phyloP scores from a whole-genome alignment of 768 basidiomycete species.

The Trametes cinnabarina region DNA sequence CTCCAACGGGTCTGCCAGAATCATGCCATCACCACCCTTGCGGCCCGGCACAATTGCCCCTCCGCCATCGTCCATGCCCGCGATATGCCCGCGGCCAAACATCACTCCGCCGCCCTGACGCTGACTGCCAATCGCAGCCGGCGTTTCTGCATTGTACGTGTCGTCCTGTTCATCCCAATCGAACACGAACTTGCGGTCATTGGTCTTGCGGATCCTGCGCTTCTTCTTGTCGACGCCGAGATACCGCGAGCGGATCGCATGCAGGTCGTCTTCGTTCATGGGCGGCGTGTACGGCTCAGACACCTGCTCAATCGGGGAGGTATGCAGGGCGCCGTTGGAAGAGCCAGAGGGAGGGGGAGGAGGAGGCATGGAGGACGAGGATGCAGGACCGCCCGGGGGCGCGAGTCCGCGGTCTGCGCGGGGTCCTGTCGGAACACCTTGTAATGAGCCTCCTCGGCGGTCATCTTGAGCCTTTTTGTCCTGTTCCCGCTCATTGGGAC shows the following conservation, averaged over 20 bases:
- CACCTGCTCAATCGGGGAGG: constrained; percentile 33
- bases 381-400: constrained; percentile 31
- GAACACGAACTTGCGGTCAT: constrained; percentile 97
- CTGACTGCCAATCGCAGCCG: constrained; percentile 65
- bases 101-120: constrained; percentile 84
- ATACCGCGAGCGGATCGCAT: constrained; percentile 87
- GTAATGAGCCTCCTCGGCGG: constrained; percentile 44
- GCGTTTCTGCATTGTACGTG: constrained; percentile 77
- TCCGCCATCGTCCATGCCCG: constrained; percentile 83
- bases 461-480: constrained; percentile 23
- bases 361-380: constrained; percentile 49
- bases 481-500: constrained; percentile 22
- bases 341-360: constrained; percentile 35
- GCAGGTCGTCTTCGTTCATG: constrained; percentile 79
- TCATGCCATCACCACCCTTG: constrained; percentile 36
- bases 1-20: constrained; percentile 81
- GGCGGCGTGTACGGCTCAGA: constrained; percentile 50
- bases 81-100: constrained; percentile 82
- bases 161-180: constrained; percentile 99
- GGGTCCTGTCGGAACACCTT: constrained; percentile 77
- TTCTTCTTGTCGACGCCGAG: constrained; percentile 94
- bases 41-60: constrained; percentile 37
- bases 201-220: constrained; percentile 91
- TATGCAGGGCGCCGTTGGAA: constrained; percentile 16
- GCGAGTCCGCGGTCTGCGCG: constrained; percentile 66